phyloP scores from a whole-genome alignment of 495 filamentous ascomycete species.

The Endocarpon pusillum region DNA sequence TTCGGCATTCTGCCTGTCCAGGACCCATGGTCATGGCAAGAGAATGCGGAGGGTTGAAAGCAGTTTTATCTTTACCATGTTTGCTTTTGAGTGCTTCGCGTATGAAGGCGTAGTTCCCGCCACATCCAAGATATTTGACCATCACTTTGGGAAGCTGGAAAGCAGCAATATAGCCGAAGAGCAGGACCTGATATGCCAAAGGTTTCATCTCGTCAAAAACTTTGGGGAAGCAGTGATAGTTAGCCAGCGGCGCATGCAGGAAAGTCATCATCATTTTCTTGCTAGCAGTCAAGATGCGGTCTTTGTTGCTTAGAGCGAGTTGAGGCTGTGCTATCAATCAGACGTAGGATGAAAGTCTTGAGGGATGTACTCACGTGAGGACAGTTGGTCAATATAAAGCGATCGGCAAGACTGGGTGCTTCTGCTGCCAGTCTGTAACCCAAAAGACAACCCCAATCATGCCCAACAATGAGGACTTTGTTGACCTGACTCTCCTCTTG shows the following conservation, averaged over 20 bases:
- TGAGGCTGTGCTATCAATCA: constrained; percentile 9
- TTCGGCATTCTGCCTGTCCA: constrained; percentile 17
- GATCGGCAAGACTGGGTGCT: constrained; percentile 33
- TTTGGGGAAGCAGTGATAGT: constrained; percentile 21
- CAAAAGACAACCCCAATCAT: constrained; percentile 41
- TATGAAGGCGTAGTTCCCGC: constrained; percentile 28
- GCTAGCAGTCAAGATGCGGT: constrained; percentile 20
- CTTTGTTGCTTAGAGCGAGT: constrained; percentile 17
- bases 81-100: constrained; percentile 17
- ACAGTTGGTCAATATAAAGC: constrained; percentile 33
- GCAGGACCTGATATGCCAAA: constrained; percentile 20
- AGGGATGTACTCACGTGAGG: constrained; percentile 25
- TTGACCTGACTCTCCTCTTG: constrained; percentile 9
- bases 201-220: constrained; percentile 23
- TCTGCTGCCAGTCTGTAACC: constrained; percentile 35
- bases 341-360: background rate
- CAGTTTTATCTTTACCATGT: constrained; percentile 9
- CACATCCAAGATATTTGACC: constrained; percentile 19
- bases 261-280: constrained; percentile 31
- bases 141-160: constrained; percentile 27
- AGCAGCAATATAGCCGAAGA: constrained; percentile 33
- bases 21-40: constrained; percentile 29
- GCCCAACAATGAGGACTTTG: constrained; percentile 29
- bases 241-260: constrained; percentile 21
- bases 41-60: constrained; percentile 19